These are phyloP conservation scores for Moesziomyces sp. DNA, from an alignment of 1,284 basidiomycete species.

Conservation along the genomic window DNA sequence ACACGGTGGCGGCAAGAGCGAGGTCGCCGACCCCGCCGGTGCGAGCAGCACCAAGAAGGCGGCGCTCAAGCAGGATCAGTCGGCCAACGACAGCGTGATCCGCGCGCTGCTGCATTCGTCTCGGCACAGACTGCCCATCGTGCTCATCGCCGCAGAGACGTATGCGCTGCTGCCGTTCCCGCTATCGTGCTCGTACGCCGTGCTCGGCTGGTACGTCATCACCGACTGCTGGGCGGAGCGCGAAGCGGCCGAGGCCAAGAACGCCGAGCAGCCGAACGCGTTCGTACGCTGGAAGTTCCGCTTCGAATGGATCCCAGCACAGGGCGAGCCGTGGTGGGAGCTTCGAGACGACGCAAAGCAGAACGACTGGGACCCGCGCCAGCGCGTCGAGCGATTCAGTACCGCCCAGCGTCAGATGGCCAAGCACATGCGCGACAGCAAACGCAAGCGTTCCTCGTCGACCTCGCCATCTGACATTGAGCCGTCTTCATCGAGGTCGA, in stretches of 20 bases:
- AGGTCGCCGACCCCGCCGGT: not conserved
- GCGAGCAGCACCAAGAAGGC: conserved; percentile 11
- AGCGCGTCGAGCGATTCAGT: conserved; percentile 16
- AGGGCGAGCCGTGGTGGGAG: conserved; percentile 50
- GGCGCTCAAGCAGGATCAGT: conserved; percentile 42
- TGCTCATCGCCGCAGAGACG: conserved; percentile 38
- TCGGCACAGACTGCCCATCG: conserved; percentile 29
- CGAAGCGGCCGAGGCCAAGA: conserved; percentile 5
- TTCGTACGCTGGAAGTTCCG: conserved; percentile 54
- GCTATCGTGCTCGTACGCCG: conserved; percentile 44
- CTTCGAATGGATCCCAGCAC: conserved; percentile 48
- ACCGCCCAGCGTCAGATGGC: conserved; percentile 9
- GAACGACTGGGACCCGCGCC: conserved; percentile 24
- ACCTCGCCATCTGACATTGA: not conserved
- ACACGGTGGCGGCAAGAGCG: conserved; percentile 44
- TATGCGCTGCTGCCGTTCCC: conserved; percentile 45
- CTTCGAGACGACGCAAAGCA: not conserved
- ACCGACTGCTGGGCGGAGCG: conserved; percentile 51
- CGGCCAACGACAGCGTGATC: conserved; percentile 27
- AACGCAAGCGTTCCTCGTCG: not conserved
- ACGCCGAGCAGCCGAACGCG: not conserved
- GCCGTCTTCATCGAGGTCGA: not conserved
- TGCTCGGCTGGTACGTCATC: conserved; percentile 55
- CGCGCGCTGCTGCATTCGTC: conserved; percentile 39
- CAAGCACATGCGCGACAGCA: conserved; percentile 9